Base-by-base conservation (phyloP, 2,329 filamentous ascomycete species). In the Stagonosporopsis rhizophila region DNA sequence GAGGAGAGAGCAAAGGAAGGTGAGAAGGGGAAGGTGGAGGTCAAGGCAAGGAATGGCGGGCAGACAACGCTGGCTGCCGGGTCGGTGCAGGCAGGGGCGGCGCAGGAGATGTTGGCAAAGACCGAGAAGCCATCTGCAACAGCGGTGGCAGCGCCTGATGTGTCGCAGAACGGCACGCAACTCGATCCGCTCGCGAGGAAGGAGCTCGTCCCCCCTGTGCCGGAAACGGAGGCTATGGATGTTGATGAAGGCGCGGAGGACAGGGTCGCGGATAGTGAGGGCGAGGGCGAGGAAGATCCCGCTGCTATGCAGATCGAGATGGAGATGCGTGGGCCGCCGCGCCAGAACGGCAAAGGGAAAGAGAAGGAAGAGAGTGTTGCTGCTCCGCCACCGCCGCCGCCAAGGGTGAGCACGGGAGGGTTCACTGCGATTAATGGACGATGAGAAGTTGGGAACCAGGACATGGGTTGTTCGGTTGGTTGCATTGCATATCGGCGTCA, bases 231-330 rank as follows among this genome's bases (percentile, higher is more conserved):
- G 12, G 44, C 48, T 7, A 53, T 56, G 57, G 56, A 58, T 19
- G 14, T 58, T 1, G 56, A 58, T 28, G 41, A 27, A 19, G 44
- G 22, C 9, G 30, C 27, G 8, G 49, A 40, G 2, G 61, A 64
- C 17, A 53, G 48, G 14, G 60, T 61, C 0, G 60, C 64, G 9
- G 67, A 69, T 2, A 69, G 63, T 47, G 70, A 71, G 8, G 55
- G 65, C 47, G 70, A 71, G 8, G 55, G 63, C 15, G 70, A 71
- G 27, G 64, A 70, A 19, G 73, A 74, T 44, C 61, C 63, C 0
- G 71, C 71, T 19, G 72, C 73, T 0, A 74, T 74, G 71, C 73
- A 75, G 54, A 65, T 76, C n/a, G 72, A 76, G 60, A 75, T 76
- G 70, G 73, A 76, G 58, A 76, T 76, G 73, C 65, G 72, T 5